phyloP scores from a whole-genome alignment of 768 basidiomycete genomes.

The Tricholoma saponaceum region DNA sequence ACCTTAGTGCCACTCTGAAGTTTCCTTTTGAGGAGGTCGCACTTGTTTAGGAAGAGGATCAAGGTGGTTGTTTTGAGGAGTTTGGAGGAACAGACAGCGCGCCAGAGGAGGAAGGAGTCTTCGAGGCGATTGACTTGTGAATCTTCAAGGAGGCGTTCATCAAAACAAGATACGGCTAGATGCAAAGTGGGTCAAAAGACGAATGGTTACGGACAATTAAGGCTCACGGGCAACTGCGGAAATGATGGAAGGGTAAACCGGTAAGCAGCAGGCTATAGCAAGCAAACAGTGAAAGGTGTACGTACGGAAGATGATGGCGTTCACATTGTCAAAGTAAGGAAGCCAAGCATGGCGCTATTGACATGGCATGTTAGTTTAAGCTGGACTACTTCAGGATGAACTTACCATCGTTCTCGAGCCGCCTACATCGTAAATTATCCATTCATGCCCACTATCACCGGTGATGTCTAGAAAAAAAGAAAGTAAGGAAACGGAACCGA shows the following conservation, averaged over 20 bases:
- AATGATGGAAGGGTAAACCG: constrained; percentile 14
- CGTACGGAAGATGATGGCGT: constrained; percentile 73
- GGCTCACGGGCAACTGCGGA: constrained; percentile 49
- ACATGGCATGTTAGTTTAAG: constrained; percentile 1
- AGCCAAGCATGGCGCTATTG: constrained; percentile 66
- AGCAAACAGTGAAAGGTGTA: too few relatives aligned
- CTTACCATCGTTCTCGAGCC: constrained; percentile 55
- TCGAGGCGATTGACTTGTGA: constrained; percentile 62
- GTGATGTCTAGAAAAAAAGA: constrained; percentile 12
- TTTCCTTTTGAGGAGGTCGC: constrained; percentile 55
- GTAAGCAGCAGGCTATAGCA: not conserved
- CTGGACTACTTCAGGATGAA: constrained; percentile 10
- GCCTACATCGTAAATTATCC: constrained; percentile 69
- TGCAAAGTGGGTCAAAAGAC: constrained; percentile 10
- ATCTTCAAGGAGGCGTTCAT: constrained; percentile 52
- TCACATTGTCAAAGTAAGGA: constrained; percentile 70
- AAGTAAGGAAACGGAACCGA: not conserved
- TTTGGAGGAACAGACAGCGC: constrained; percentile 51
- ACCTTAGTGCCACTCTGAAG: constrained; percentile 44
- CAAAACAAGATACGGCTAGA: constrained; percentile 39
- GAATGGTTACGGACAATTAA: too few relatives aligned
- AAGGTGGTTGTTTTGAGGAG: constrained; percentile 58
- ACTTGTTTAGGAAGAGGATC: constrained; percentile 74
- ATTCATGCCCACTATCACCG: constrained; percentile 43
- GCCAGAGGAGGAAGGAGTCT: constrained; percentile 71